Evolutionary conservation across 2,329 filamentous ascomycete species (phyloP).

Genomic region (Fusarium torreyae): DNA sequence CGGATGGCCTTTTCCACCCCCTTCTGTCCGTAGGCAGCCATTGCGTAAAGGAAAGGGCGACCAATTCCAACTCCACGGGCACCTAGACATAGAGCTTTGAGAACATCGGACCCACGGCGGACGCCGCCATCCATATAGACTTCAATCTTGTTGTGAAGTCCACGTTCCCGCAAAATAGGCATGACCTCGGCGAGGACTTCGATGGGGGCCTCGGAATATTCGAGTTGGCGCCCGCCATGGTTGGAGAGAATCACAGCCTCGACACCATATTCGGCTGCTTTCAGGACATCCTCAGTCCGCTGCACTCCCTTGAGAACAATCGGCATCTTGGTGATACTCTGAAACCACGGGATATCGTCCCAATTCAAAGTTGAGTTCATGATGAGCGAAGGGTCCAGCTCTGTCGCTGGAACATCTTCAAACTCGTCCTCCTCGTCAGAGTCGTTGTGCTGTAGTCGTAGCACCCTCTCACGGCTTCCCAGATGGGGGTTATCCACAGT

Average conservation of each 20-base stretch:
- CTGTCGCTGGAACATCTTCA: constrained; percentile 26
- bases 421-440: neutral
- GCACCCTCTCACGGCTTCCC: constrained; percentile 28
- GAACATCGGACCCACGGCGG: constrained; percentile 88
- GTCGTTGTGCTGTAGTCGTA: constrained; percentile 8
- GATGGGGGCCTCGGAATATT: constrained; percentile 88
- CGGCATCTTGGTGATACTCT: constrained; percentile 88
- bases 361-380: constrained; percentile 84
- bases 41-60: constrained; percentile 92
- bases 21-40: constrained; percentile 88
- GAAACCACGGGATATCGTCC: constrained; percentile 95
- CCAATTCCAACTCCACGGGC: constrained; percentile 94
- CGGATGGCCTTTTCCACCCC: constrained; percentile 96
- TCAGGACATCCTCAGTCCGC: constrained; percentile 91
- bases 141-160: constrained; percentile 82
- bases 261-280: constrained; percentile 82
- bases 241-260: constrained; percentile 95
- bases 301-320: constrained; percentile 97
- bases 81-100: constrained; percentile 93
- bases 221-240: constrained; percentile 93
- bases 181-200: constrained; percentile 93
- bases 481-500: constrained; percentile 32
- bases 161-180: constrained; percentile 81
- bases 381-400: constrained; percentile 31
- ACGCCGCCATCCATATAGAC: constrained; percentile 93